Percentiles rank a stretch among this genome's conserved stretches.
Conservation (phyloP, 2,329 filamentous ascomycete species). For the Fonsecaea pedrosoi region DNA sequence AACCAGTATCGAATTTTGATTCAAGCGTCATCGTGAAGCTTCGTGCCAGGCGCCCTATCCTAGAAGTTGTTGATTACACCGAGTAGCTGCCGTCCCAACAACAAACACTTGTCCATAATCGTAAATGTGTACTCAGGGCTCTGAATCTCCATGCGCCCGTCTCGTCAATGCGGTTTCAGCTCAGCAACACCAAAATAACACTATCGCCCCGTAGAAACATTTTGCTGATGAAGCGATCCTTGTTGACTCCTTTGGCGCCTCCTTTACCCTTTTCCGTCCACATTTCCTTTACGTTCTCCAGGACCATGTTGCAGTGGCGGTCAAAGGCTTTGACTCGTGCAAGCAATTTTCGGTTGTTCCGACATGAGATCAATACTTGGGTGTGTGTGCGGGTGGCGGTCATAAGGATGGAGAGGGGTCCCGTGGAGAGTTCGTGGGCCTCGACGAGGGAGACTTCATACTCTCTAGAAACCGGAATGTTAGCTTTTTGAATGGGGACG, state of each 20-base stretch:
- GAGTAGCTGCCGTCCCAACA: neutral
- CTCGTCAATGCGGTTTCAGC: slow-evolving; percentile 55
- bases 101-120: neutral
- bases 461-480: slow-evolving; percentile 63
- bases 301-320: slow-evolving; percentile 98
- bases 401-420: slow-evolving; percentile 90
- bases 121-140: neutral
- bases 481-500: slow-evolving; percentile 12
- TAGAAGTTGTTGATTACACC: neutral
- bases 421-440: slow-evolving; percentile 79
- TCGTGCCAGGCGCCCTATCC: neutral
- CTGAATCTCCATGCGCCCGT: neutral
- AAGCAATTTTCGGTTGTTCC: slow-evolving; percentile 97
- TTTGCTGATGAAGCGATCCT: slow-evolving; percentile 98
- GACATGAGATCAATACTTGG: slow-evolving; percentile 95
- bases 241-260: slow-evolving; percentile 95
- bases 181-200: slow-evolving; percentile 84
- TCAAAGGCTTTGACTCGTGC: slow-evolving; percentile 98
- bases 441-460: slow-evolving; percentile 86
- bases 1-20: neutral
- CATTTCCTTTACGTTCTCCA: slow-evolving; percentile 99
- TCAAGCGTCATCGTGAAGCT: neutral
- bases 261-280: slow-evolving; percentile 91
- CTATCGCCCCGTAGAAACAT: slow-evolving; percentile 92
- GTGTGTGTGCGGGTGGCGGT: slow-evolving; percentile 93